A percentile compares a stretch with the other conserved stretches of the same genome.
phyloP scores from a whole-genome alignment of 192 early-diverging fungal genomes.

The Phlyctochytrium arcticum region DNA sequence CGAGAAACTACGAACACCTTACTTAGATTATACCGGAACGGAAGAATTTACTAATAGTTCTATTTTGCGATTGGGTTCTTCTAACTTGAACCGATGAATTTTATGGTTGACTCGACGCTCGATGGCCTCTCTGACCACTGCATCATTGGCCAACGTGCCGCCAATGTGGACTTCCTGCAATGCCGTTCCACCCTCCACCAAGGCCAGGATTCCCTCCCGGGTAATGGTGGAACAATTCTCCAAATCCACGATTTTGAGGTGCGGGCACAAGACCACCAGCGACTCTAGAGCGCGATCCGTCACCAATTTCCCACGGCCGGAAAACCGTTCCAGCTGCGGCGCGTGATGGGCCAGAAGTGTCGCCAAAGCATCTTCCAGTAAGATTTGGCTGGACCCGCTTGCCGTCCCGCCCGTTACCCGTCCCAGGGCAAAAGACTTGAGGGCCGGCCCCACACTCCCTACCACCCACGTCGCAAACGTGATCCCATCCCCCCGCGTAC shows the following conservation, averaged over 20 bases:
- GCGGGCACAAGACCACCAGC: background rate
- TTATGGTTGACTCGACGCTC: too few species aligned
- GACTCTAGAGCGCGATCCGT: conserved; percentile 1
- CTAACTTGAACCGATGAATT: too few species aligned
- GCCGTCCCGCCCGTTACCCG: background rate
- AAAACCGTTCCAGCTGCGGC: background rate
- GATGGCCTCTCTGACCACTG: background rate
- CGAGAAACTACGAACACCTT: too few species aligned
- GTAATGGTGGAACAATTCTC: conserved; percentile 10
- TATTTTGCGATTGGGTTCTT: too few species aligned
- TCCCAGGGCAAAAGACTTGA: background rate
- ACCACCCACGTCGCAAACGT: background rate
- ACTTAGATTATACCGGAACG: too few species aligned
- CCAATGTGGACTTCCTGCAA: background rate
- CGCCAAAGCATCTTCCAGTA: conserved; percentile 2
- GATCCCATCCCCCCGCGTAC: conserved; percentile 1
- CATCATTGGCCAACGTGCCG: conserved; percentile 17
- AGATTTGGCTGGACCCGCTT: too few species aligned
- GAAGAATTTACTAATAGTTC: too few species aligned
- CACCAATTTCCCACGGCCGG: background rate
- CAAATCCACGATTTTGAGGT: conserved; percentile 3
- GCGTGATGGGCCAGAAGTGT: background rate
- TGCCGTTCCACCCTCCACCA: background rate
- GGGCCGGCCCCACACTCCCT: background rate
- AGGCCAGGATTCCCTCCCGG: background rate